Percentiles rank a stretch among this genome's conserved stretches.
phyloP scores from a whole-genome alignment of 306 rosid species.

The Corylus americana region DNA sequence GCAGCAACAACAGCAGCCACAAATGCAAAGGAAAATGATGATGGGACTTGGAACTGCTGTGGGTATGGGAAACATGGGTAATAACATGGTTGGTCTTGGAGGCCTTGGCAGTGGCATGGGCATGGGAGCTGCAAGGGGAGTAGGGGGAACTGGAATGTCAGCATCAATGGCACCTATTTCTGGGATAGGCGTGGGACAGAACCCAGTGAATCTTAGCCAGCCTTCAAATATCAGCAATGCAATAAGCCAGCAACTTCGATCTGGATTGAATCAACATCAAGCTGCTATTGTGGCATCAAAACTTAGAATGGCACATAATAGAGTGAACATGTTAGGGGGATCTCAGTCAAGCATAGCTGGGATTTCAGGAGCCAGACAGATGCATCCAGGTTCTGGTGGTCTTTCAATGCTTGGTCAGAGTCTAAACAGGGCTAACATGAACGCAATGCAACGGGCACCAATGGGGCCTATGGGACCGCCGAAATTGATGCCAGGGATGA shows the following conservation, averaged over 20 bases:
- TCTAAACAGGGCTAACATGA: constrained; percentile 59
- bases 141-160: constrained; percentile 82
- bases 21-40: constrained; percentile 81
- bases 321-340: constrained; percentile 55
- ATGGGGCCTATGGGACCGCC: constrained; percentile 90
- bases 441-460: constrained; percentile 61
- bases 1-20: constrained; percentile 61
- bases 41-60: constrained; percentile 78
- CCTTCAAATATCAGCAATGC: constrained; percentile 54
- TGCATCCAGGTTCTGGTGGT: constrained; percentile 60
- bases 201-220: constrained; percentile 60
- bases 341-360: constrained; percentile 67
- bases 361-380: constrained; percentile 70
- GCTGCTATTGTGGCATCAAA: constrained; percentile 49
- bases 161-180: constrained; percentile 77
- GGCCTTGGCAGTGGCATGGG: constrained; percentile 67
- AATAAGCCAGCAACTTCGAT: constrained; percentile 59
- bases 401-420: constrained; percentile 72
- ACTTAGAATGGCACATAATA: constrained; percentile 46
- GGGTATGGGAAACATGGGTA: constrained; percentile 62
- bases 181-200: constrained; percentile 81
- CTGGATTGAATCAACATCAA: constrained; percentile 40
- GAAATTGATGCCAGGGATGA: constrained; percentile 62
- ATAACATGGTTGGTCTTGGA: constrained; percentile 75
- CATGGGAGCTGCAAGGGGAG: constrained; percentile 74